A percentile compares a stretch with the other conserved stretches of the same genome.
Evolutionary conservation across 176 grass and related monocot genomes (phyloP).

Genomic region (Aegilops umbellulata): DNA sequence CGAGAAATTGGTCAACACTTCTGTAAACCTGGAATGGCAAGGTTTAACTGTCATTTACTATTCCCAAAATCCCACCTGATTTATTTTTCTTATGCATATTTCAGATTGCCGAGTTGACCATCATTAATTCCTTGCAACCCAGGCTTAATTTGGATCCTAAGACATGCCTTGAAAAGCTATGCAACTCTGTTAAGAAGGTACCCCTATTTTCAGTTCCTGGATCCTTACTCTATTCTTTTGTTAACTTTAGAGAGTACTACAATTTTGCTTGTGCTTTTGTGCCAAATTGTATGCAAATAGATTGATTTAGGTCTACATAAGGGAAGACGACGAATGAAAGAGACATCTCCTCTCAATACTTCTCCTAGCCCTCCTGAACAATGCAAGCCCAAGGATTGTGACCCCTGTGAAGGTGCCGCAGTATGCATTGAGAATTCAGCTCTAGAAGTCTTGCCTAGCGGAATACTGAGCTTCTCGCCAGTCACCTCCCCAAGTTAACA

Average conservation of each 20-base stretch:
- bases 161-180: conserved; percentile 42
- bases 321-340: neutral
- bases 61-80: neutral
- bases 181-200: conserved; percentile 48
- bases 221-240: conserved; percentile 6
- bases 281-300: conserved; percentile 27
- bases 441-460: too few species aligned
- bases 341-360: neutral
- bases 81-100: conserved; percentile 12
- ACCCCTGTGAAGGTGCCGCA: too few species aligned
- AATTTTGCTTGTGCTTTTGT: conserved; percentile 16
- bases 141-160: conserved; percentile 55
- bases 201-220: neutral
- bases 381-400: too few species aligned
- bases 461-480: too few species aligned
- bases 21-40: neutral
- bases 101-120: conserved; percentile 43
- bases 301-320: conserved; percentile 34
- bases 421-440: too few species aligned
- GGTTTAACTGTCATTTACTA: conserved; percentile 1
- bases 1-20: conserved; percentile 40
- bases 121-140: conserved; percentile 47
- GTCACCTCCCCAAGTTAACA: too few species aligned
- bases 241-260: neutral
- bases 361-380: too few species aligned